Evolutionary conservation across 73 alveolate genomes (phyloP).

Genomic region (Durusdinium trenchii): DNA sequence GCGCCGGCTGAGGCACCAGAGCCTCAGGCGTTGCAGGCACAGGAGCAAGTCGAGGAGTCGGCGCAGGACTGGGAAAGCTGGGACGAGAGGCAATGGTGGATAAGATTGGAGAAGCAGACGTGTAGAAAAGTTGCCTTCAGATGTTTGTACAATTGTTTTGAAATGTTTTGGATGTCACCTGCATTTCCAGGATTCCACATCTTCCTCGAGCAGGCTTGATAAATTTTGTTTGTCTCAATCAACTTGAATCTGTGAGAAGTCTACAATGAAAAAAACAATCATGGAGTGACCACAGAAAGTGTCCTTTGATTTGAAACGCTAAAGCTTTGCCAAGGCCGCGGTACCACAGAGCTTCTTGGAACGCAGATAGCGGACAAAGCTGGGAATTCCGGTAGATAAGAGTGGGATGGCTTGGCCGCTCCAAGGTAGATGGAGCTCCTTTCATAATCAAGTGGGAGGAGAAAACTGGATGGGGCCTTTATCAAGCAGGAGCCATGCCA

Average conservation of each 20-base stretch:
- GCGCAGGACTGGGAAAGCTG: no score
- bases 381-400: neutral
- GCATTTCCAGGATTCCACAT: constrained; percentile 11
- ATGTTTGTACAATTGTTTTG: no score
- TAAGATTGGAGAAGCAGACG: no score
- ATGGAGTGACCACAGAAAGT: neutral
- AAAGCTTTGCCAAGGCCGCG: constrained; percentile 13
- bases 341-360: constrained; percentile 64
- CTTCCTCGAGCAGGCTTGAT: constrained; percentile 26
- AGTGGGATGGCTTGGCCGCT: neutral
- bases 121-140: no score
- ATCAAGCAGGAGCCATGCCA: constrained; percentile 1
- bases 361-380: neutral
- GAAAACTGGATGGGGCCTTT: constrained; percentile 80
- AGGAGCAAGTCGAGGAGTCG: no score
- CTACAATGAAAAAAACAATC: neutral
- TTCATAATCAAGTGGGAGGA: constrained; percentile 86
- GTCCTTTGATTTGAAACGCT: neutral
- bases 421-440: constrained; percentile 66
- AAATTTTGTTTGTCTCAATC: neutral
- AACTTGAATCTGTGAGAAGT: neutral
- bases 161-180: no score
- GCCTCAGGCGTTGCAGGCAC: neutral
- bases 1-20: neutral
- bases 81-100: no score